phyloP scores from a whole-genome alignment of 441 rosid species.

The Macaranga tanarius region DNA sequence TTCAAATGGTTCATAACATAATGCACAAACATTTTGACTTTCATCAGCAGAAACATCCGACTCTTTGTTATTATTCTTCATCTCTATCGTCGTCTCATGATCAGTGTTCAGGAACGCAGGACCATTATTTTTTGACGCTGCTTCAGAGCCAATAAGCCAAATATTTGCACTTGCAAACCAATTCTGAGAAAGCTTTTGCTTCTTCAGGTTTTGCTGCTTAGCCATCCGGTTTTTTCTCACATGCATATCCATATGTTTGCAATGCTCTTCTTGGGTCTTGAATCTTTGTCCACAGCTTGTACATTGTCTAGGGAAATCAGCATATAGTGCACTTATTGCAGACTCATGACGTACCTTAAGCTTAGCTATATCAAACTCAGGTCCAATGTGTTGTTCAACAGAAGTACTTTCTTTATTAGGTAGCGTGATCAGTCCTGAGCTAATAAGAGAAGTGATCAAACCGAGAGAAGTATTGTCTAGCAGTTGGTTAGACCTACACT shows the following conservation, averaged over 20 bases:
- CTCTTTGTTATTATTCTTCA: constrained; percentile 47
- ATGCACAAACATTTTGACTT: too few relatives aligned
- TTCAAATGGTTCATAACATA: too few relatives aligned
- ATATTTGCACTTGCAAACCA: constrained; percentile 84
- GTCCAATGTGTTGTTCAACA: constrained; percentile 62
- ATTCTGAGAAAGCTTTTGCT: too few relatives aligned
- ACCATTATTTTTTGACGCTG: constrained; percentile 65
- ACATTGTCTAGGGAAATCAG: constrained; percentile 92
- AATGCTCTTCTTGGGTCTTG: constrained; percentile 82
- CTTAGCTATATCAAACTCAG: constrained; percentile 74
- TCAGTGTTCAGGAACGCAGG: constrained; percentile 72
- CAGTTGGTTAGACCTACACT: too few relatives aligned
- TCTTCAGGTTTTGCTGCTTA: constrained; percentile 72
- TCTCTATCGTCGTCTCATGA: constrained; percentile 56
- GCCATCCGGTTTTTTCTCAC: constrained; percentile 93
- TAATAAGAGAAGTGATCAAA: constrained; percentile 76
- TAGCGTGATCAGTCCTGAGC: constrained; percentile 82
- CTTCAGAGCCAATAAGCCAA: constrained; percentile 97
- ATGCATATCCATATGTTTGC: constrained; percentile 99
- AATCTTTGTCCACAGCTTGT: constrained; percentile 93
- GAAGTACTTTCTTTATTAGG: constrained; percentile 42
- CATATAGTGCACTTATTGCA: constrained; percentile 68
- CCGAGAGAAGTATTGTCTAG: constrained; percentile 66
- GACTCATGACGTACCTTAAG: constrained; percentile 80
- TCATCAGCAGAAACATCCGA: too few relatives aligned